A percentile compares a stretch with the other conserved stretches of the same genome.
These are phyloP conservation scores for Pseudopyrenochaeta lycopersici DNA, from an alignment of 2,329 filamentous ascomycete species.

Conservation along the genomic window DNA sequence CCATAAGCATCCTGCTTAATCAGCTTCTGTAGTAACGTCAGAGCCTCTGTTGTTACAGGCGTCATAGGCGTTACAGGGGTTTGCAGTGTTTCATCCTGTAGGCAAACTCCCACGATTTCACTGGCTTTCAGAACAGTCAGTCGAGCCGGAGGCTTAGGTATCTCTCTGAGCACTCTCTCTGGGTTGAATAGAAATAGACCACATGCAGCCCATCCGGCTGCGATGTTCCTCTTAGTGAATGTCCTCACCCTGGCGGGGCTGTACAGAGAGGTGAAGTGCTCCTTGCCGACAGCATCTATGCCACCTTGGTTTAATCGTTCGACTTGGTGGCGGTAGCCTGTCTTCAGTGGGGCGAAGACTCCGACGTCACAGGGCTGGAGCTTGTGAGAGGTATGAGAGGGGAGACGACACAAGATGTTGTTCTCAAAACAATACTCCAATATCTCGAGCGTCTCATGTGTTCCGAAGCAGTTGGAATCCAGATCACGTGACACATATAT, in stretches of 20 bases:
- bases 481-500: too few relatives aligned
- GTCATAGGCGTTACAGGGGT: constrained; percentile 30
- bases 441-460: constrained; percentile 47
- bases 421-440: constrained; percentile 44
- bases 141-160: constrained; percentile 28
- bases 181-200: constrained; percentile 41
- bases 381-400: too few relatives aligned
- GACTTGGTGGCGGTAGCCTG: too few relatives aligned
- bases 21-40: constrained; percentile 22
- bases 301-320: too few relatives aligned
- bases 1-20: constrained; percentile 23
- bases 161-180: constrained; percentile 40
- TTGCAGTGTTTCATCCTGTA: constrained; percentile 16
- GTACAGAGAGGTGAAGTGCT: constrained; percentile 30
- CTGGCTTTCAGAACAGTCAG: constrained; percentile 10
- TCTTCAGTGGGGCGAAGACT: too few relatives aligned
- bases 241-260: constrained; percentile 29
- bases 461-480: too few relatives aligned
- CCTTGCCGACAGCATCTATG: too few relatives aligned
- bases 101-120: constrained; percentile 16
- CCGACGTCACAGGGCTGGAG: too few relatives aligned
- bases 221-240: constrained; percentile 41
- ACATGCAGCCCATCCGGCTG: constrained; percentile 29
- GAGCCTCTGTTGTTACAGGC: constrained; percentile 21
- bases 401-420: too few relatives aligned